Conservation (phyloP, 345 rosid genomes). For the Hibiscus tridactylites region DNA sequence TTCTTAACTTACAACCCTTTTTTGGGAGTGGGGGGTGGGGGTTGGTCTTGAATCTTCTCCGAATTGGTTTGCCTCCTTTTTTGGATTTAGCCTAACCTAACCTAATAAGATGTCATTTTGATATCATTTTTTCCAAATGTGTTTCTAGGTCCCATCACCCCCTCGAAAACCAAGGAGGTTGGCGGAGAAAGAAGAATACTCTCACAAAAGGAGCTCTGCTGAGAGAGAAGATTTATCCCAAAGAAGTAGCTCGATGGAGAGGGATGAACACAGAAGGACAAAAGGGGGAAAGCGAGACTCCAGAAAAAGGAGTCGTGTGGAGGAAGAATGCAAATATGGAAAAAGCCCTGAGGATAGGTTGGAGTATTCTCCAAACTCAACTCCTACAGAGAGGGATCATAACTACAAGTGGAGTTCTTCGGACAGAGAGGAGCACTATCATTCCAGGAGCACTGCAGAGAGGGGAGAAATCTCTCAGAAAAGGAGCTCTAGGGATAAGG, state of each 20-base stretch:
- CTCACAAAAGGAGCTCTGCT: constrained; percentile 20
- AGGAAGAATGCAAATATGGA: constrained; percentile 14
- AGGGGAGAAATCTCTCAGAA: constrained; percentile 21
- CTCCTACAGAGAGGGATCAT: constrained; percentile 10
- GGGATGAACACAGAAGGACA: constrained; percentile 36
- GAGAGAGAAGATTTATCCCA: constrained; percentile 16
- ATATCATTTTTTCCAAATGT: neutral
- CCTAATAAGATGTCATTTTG: neutral
- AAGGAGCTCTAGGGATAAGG: constrained; percentile 21
- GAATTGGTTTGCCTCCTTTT: neutral
- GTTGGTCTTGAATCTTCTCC: neutral
- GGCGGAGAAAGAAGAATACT: constrained; percentile 26
- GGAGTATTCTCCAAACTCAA: constrained; percentile 16
- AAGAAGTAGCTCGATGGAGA: constrained; percentile 15
- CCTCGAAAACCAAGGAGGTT: constrained; percentile 55
- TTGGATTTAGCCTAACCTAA: neutral
- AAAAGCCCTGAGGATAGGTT: constrained; percentile 17
- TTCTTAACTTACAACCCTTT: neutral
- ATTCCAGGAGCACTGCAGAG: constrained; percentile 16
- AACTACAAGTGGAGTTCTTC: constrained; percentile 14
- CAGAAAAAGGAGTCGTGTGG: constrained; percentile 2
- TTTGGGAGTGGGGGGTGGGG: neutral
- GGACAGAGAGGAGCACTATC: constrained; percentile 26
- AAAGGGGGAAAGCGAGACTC: constrained; percentile 21
- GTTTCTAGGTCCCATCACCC: constrained; percentile 73